These are phyloP conservation scores for Cercospora berteroae DNA, from an alignment of 2,329 filamentous ascomycete genomes.

Conservation along the genomic window DNA sequence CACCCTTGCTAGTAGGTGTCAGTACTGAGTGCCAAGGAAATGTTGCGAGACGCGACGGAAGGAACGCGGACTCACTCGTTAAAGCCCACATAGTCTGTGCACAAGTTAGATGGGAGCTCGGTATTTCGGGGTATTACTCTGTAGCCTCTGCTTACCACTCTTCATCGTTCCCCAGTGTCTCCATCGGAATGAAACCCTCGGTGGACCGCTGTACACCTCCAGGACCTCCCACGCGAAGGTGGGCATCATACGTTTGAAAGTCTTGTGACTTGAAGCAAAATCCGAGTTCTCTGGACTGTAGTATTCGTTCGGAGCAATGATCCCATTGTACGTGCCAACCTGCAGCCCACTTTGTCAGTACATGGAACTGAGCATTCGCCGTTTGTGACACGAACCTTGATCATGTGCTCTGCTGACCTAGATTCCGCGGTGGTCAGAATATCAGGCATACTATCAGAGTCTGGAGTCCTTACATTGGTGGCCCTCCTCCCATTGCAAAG, in stretches of 20 bases:
- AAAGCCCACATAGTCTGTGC: slow-evolving; percentile 61
- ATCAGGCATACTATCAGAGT: neutral
- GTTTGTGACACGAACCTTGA: slow-evolving; percentile 40
- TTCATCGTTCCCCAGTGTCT: slow-evolving; percentile 67
- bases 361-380: neutral
- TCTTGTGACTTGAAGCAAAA: slow-evolving; percentile 65
- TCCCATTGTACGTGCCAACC: slow-evolving; percentile 67
- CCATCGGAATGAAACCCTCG: slow-evolving; percentile 63
- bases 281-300: slow-evolving; percentile 62
- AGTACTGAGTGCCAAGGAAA: slow-evolving; percentile 11
- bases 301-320: slow-evolving; percentile 62
- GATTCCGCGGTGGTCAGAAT: neutral
- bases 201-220: slow-evolving; percentile 65
- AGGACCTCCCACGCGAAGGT: slow-evolving; percentile 69
- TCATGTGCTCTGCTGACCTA: slow-evolving; percentile 59
- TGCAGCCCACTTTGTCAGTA: neutral
- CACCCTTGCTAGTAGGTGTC: slow-evolving; percentile 52
- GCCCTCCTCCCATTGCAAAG: slow-evolving; percentile 63
- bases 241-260: slow-evolving; percentile 72
- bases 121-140: neutral
- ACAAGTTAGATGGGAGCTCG: neutral
- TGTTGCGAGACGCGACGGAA: slow-evolving; percentile 12
- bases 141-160: slow-evolving; percentile 36
- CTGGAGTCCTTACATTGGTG: slow-evolving; percentile 43
- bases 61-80: slow-evolving; percentile 54